Evolutionary conservation across 352 stramenopile species (phyloP), one percentile per base, ranked within the genome.

Genomic region (Pythium folliculosum): DNA sequence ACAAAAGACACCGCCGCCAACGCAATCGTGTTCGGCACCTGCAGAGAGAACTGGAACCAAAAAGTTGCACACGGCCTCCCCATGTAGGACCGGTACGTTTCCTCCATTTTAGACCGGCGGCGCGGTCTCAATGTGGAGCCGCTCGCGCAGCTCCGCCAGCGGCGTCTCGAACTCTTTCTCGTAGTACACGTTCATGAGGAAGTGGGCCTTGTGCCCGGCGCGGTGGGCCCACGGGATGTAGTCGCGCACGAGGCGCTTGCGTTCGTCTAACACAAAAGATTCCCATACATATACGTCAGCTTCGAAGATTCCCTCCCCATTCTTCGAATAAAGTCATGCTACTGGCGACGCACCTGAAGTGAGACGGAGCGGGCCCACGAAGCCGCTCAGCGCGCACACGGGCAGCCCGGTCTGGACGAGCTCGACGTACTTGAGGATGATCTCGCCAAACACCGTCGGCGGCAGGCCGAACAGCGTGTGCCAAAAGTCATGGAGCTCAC

Each of bases 361-460:
- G 16, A 98, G 74, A 45, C 88, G 83, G 38, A 98, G 72, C 9
- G 88, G 84, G 1, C 96, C 96, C 3, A 98, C 84, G 37, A 98
- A 92, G 37, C 86, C 90, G 17, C 88, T 96, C 25, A 99, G 75
- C n/a, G 96, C 92, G 40, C 89, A 92, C 43, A 99, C 84, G 1
- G 97, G 97, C 52, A 99, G 77, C 35, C 91, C 88, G 1, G 95
- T 99, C 75, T 99, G 97, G 53, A 97, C 89, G 60, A 99, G 82
- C 78, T 99, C 97, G 37, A 99, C 88, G 81, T 95, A 99, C 76
- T 99, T 99, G 48, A 99, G 86, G 25, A 86, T 90, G 65, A 99
- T 86, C 78, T 99, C 97, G 51, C 96, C 97, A 63, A 98, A 77
- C 1, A 99, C 92, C 7, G 93, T 98, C 14, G 97, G 94, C 22